Evolutionary conservation across 2,329 filamentous ascomycete genomes (phyloP).

Genomic region (Fusarium scirpi): DNA sequence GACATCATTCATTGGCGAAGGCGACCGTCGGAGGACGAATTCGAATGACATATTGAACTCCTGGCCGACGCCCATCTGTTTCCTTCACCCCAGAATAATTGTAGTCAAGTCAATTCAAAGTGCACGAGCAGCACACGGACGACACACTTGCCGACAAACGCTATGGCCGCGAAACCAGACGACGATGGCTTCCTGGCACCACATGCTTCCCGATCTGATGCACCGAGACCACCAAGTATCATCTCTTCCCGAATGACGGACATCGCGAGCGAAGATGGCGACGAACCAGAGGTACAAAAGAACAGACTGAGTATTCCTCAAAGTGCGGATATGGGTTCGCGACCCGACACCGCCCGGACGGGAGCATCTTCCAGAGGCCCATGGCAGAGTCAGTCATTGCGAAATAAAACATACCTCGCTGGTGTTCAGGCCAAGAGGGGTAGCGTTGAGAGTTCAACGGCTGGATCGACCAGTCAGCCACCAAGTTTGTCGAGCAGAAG

Average conservation of each 20-base stretch:
- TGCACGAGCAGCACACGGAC: constrained; percentile 27
- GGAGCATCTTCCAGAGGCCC: constrained; percentile 55
- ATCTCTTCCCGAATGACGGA: constrained; percentile 81
- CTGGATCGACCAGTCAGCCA: constrained; percentile 63
- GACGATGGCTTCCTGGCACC: constrained; percentile 56
- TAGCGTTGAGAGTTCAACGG: constrained; percentile 58
- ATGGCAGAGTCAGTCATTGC: constrained; percentile 69
- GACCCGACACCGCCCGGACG: constrained; percentile 67
- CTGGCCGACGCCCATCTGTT: constrained; percentile 19
- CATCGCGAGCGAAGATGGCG: constrained; percentile 68
- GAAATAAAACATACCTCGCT: constrained; percentile 59
- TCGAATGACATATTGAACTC: constrained; percentile 16
- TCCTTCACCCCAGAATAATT: constrained; percentile 12
- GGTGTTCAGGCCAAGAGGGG: constrained; percentile 60
- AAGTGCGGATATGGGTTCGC: constrained; percentile 60
- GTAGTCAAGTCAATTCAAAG: constrained; percentile 28
- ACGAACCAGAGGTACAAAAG: constrained; percentile 53
- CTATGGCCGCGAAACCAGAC: constrained; percentile 54
- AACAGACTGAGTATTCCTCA: constrained; percentile 49
- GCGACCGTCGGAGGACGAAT: constrained; percentile 4
- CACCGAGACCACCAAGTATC: constrained; percentile 69
- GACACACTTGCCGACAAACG: constrained; percentile 29
- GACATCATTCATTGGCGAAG: constrained; percentile 20
- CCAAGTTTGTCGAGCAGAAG: constrained; percentile 79
- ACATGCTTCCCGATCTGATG: constrained; percentile 56